Base-by-base conservation (phyloP, 306 rosid species). In the Sindora glabra region DNA sequence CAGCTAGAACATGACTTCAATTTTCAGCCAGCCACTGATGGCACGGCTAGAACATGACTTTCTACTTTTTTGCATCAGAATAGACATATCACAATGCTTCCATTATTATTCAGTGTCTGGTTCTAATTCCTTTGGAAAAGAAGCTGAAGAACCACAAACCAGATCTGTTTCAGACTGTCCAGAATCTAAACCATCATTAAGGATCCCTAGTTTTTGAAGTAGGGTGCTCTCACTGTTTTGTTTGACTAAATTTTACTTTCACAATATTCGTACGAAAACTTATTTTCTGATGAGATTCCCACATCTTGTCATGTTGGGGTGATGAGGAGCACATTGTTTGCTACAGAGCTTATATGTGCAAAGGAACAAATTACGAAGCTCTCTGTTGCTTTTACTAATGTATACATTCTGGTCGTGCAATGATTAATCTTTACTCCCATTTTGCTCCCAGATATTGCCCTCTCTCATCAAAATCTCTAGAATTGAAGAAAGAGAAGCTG, bases 221-320 rank as follows among this genome's bases (percentile, higher is more conserved):
- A 1, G 5, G 15, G 13, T 32, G 60, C 25, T 42, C 65, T 48
- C 30, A 63, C 13, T 44, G 53, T 37, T 36, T 47, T 71, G 40
- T 34, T 34, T 10, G 40, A 34, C 40, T 62, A 45, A 10, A 39
- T 46, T 63, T 19, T 16, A 8, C 18, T 38, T 34, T 10, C 40
- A 34, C 2, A 34, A 2, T n/a, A n/a, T 47, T 47, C 36, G 77
- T 59, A 59, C 72, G 51, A 42, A 33, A 37, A 51, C n/a, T n/a
- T n/a, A n/a, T n/a, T 56, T 51, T 72, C 27, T 50, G 38, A 58
- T 50, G 44, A 33, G 63, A 58, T 59, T 59, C 64, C 47, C 58
- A 1, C 16, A 54, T 44, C 59, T 23, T 41, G 29, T 42, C 51
- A 49, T 48, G 32, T 57, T 56, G 40, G 68, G 50, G 23, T 62